Conservation (phyloP, 73 alveolate genomes). For the Paramecium tetraurelia region DNA sequence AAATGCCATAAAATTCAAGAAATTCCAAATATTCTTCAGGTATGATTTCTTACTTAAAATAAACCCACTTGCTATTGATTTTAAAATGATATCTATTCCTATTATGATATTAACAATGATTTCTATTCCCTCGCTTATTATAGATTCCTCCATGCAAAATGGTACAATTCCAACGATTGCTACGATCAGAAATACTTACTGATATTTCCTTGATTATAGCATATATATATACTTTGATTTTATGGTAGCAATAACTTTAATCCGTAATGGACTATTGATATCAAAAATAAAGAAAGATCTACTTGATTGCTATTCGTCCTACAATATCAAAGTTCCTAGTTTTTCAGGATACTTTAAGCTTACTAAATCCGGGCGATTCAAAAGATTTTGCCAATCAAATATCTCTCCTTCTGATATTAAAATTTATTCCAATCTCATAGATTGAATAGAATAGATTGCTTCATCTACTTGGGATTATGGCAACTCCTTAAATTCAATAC, state of each 20-base stretch:
- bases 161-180: neutral
- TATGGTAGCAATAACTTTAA: neutral
- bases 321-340: neutral
- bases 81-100: neutral
- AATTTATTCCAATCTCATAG: slow-evolving; percentile 4
- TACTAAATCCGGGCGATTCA: neutral
- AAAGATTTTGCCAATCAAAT: slow-evolving; percentile 19
- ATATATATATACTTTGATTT: neutral
- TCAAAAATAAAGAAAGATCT: neutral
- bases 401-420: neutral
- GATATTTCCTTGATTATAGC: neutral
- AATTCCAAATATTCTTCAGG: neutral
- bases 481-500: neutral
- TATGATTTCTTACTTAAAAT: neutral
- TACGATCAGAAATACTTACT: neutral
- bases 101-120: neutral
- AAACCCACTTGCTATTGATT: neutral
- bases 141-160: neutral
- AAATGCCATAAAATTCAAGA: neutral
- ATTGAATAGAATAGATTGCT: neutral
- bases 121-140: neutral
- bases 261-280: neutral
- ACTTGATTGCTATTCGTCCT: neutral
- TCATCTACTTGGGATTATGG: neutral
- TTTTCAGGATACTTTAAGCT: neutral